Conservation (phyloP, 257 asterid genomes). For the Solanum stenotomum region DNA sequence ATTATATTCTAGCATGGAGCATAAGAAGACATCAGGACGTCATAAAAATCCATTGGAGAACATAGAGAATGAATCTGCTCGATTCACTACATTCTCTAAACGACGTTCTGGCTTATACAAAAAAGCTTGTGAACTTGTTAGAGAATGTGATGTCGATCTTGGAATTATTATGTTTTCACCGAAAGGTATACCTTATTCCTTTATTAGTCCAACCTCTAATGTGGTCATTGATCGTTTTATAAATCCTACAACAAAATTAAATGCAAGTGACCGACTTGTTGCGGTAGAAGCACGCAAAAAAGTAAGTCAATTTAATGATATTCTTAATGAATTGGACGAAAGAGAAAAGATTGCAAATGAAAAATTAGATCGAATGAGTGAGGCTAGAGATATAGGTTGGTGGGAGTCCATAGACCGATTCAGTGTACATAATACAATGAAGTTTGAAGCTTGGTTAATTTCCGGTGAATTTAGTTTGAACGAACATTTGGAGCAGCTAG, state of each 20-base stretch:
- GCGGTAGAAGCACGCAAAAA: not conserved
- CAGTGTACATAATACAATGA: not conserved
- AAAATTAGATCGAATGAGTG: not conserved
- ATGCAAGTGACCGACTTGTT: not conserved
- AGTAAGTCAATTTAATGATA: not conserved
- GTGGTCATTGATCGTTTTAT: not conserved
- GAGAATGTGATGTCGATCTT: not conserved
- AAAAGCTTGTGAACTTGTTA: no score
- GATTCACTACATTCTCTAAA: not conserved
- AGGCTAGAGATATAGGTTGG: not conserved
- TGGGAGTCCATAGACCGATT: not conserved
- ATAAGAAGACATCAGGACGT: not conserved
- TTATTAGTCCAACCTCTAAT: slow-evolving; percentile 23
- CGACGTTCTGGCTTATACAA: not conserved
- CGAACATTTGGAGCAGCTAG: fast-evolving
- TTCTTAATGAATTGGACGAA: not conserved
- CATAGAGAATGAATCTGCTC: not conserved
- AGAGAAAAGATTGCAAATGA: not conserved
- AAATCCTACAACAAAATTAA: no score
- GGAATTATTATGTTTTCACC: slow-evolving; percentile 26
- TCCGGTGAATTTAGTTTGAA: not conserved
- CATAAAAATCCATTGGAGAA: not conserved
- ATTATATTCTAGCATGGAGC: not conserved
- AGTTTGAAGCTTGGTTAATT: not conserved
- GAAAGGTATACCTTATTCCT: slow-evolving; percentile 28